Evolutionary conservation across 306 rosid species (phyloP).

Genomic region (Quercus aquifolioides): DNA sequence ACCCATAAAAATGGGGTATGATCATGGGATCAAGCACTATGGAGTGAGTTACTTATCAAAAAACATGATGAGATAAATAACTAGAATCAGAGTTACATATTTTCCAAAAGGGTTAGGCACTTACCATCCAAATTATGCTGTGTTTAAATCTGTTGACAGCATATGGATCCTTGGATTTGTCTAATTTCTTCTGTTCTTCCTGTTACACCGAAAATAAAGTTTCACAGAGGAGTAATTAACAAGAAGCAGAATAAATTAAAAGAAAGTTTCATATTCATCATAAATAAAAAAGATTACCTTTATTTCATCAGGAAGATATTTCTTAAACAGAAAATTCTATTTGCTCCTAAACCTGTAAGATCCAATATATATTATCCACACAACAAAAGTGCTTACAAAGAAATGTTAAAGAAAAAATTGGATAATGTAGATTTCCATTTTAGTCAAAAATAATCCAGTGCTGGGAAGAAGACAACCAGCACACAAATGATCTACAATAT

Average conservation of each 20-base stretch:
- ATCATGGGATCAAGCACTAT: neutral
- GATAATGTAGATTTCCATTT: neutral
- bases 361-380: slow-evolving; percentile 4
- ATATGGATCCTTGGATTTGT: neutral
- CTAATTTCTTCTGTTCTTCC: neutral
- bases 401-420: neutral
- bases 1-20: neutral
- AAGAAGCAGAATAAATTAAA: neutral
- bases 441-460: neutral
- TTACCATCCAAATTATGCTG: neutral
- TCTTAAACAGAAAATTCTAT: slow-evolving; percentile 54
- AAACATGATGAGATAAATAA: neutral
- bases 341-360: slow-evolving; percentile 74
- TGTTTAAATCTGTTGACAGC: neutral
- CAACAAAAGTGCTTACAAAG: neutral
- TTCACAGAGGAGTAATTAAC: neutral
- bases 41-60: neutral
- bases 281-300: neutral
- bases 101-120: neutral
- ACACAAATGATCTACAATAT: neutral
- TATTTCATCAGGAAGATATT: slow-evolving; percentile 16
- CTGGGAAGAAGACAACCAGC: neutral
- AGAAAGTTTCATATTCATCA: neutral
- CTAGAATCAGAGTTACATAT: neutral
- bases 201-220: neutral